These are phyloP conservation scores for Hypoxylon sp. DNA, from an alignment of 2,329 filamentous ascomycete species.

Conservation along the genomic window DNA sequence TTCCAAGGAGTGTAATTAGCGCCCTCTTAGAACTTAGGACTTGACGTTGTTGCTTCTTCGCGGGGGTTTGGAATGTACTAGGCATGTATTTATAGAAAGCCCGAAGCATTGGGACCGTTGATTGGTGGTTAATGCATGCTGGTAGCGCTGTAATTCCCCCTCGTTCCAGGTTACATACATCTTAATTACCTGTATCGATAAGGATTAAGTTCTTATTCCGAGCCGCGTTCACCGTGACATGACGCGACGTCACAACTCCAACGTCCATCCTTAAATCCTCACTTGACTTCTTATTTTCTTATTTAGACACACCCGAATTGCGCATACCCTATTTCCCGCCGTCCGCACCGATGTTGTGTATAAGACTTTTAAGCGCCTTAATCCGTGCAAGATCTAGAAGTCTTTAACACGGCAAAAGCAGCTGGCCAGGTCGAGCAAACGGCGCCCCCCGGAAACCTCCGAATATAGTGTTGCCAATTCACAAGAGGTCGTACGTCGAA, in stretches of 20 bases:
- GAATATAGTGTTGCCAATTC: slow-evolving; percentile 6
- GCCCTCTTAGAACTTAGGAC: background rate
- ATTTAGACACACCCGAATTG: slow-evolving; percentile 6
- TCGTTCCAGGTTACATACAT: background rate
- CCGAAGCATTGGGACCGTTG: slow-evolving; percentile 10
- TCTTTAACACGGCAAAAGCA: slow-evolving; percentile 13
- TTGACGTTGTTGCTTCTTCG: background rate
- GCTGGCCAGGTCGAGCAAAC: background rate
- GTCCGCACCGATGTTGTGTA: slow-evolving; percentile 16
- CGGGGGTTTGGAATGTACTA: background rate
- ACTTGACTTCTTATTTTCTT: slow-evolving; percentile 15
- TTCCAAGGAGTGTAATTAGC: background rate
- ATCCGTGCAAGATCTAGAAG: slow-evolving; percentile 9
- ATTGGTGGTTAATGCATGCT: slow-evolving; percentile 27
- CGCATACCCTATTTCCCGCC: slow-evolving; percentile 9
- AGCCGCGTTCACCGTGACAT: slow-evolving; percentile 35
- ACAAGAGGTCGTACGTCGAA: slow-evolving; percentile 8
- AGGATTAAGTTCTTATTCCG: slow-evolving; percentile 24
- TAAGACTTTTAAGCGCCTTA: background rate
- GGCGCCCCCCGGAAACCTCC: background rate
- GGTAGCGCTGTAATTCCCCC: slow-evolving; percentile 20
- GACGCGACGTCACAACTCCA: slow-evolving; percentile 44
- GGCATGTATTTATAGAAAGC: slow-evolving; percentile 12
- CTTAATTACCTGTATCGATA: slow-evolving; percentile 32
- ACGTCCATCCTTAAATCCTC: slow-evolving; percentile 27